phyloP scores from a whole-genome alignment of 768 basidiomycete species.

The Lactarius hengduanensis region DNA sequence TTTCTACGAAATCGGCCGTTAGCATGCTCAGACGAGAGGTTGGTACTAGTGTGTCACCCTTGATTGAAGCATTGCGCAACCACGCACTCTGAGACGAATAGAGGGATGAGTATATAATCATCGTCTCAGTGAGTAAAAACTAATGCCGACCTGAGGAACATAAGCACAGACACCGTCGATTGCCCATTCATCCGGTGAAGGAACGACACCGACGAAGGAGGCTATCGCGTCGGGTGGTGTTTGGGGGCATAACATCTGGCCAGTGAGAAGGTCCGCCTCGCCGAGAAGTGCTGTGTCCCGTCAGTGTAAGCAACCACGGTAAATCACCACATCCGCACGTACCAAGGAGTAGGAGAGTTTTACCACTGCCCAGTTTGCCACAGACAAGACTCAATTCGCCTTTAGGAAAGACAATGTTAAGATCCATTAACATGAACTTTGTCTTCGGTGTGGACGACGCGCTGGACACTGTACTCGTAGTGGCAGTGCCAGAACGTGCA shows the following conservation, averaged over 20 bases:
- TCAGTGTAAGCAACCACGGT: slow-evolving; percentile 18
- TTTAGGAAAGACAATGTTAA: slow-evolving; percentile 72
- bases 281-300: slow-evolving; percentile 65
- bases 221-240: slow-evolving; percentile 81
- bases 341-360: slow-evolving; percentile 79
- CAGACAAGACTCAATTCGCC: slow-evolving; percentile 82
- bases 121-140: slow-evolving; percentile 29
- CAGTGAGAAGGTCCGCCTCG: slow-evolving; percentile 81
- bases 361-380: slow-evolving; percentile 88
- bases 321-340: slow-evolving; percentile 12
- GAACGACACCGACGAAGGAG: slow-evolving; percentile 45
- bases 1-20: slow-evolving; percentile 40
- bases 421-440: slow-evolving; percentile 79
- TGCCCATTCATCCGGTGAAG: slow-evolving; percentile 66
- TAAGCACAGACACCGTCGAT: slow-evolving; percentile 79
- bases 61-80: slow-evolving; percentile 72
- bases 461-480: slow-evolving; percentile 51
- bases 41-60: slow-evolving; percentile 36
- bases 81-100: slow-evolving; percentile 44
- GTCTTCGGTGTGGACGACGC: slow-evolving; percentile 68
- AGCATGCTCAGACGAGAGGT: neutral
- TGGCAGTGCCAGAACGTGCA: slow-evolving; percentile 30
- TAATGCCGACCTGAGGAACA: slow-evolving; percentile 64
- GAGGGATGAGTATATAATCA: slow-evolving; percentile 10
- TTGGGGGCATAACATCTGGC: slow-evolving; percentile 78